Base-by-base conservation (phyloP, 805 yeast genomes). In the Candida arabinofermentans region DNA sequence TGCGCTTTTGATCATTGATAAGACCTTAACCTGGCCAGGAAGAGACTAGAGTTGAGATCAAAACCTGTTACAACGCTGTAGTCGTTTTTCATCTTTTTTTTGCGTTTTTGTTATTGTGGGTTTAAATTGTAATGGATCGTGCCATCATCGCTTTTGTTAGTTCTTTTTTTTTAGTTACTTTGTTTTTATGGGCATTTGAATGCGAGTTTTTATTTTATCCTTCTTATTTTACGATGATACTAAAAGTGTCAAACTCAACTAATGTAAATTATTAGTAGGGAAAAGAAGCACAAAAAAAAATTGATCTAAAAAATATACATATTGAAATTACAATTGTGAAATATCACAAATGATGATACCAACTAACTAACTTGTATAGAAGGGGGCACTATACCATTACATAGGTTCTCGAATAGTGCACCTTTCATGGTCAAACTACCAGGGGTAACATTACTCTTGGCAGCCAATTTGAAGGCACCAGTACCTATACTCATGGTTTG, bases 401-500 rank as follows among this genome's bases (percentile, higher is more conserved):
- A 71, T 39, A 72, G 50, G 39, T 57, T 62, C 48, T 76, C 82
- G 53, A 76, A 76, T 49, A 75, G 53, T 4, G 77, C 61, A 19
- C 70, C 70, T 50, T 67, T 74, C 16, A 69, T 74, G 21, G 46
- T 38, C 30, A 54, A 41, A 18, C 38, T 43, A 22, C 62, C 65
- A 27, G 66, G 66, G 19, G 65, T 67, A 32, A 71, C 62, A 33
- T 70, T 65, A 5, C 80, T 75, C 36, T 75, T 70, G 47, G 82
- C 80, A 8, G 86, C 86, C 53, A 93, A 71, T 61, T 89, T 85
- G 74, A 93, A 90, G 0, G 98, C 83, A 51, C 99, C 99, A 2
- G 99, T 93, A 61, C 99, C 99, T 51, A 93, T 83, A 39, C 84
- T 77, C 97, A 93, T 91, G 41, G 97, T 89, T 70, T 93, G 98